Evolutionary conservation across 306 rosid species (phyloP).

Genomic region (Carpinus fangiana): DNA sequence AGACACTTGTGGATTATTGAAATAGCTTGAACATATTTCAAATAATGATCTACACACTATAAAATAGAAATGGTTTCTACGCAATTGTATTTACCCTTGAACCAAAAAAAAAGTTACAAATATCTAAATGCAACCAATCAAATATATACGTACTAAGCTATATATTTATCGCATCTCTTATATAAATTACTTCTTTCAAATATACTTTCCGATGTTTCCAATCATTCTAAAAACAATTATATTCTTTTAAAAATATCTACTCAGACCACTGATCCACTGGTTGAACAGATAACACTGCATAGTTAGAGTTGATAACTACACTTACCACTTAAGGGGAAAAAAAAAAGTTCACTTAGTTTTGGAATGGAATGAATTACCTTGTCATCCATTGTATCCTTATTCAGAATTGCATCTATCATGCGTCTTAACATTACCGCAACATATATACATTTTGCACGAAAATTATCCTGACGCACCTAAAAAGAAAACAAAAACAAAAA

Average conservation of each 20-base stretch:
- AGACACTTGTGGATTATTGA: too few relatives aligned
- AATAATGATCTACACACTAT: too few relatives aligned
- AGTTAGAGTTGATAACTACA: background rate
- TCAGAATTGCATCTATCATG: constrained; percentile 88
- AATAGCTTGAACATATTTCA: too few relatives aligned
- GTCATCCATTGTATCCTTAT: constrained; percentile 94
- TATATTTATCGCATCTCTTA: too few relatives aligned
- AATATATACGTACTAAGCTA: too few relatives aligned
- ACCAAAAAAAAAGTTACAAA: too few relatives aligned
- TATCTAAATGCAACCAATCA: too few relatives aligned
- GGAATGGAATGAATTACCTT: constrained; percentile 52
- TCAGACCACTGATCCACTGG: background rate
- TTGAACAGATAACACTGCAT: background rate
- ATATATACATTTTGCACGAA: constrained; percentile 82
- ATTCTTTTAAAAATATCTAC: background rate
- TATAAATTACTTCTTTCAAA: too few relatives aligned
- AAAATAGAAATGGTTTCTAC: too few relatives aligned
- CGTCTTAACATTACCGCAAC: constrained; percentile 89
- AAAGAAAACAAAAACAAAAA: constrained; percentile 12
- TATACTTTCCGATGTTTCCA: too few relatives aligned
- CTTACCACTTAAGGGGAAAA: background rate
- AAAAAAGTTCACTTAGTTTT: background rate
- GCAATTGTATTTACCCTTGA: too few relatives aligned
- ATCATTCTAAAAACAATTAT: too few relatives aligned
- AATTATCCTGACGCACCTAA: constrained; percentile 65